phyloP scores from a whole-genome alignment of 192 early-diverging fungal species.

The Phlyctochytrium arcticum region DNA sequence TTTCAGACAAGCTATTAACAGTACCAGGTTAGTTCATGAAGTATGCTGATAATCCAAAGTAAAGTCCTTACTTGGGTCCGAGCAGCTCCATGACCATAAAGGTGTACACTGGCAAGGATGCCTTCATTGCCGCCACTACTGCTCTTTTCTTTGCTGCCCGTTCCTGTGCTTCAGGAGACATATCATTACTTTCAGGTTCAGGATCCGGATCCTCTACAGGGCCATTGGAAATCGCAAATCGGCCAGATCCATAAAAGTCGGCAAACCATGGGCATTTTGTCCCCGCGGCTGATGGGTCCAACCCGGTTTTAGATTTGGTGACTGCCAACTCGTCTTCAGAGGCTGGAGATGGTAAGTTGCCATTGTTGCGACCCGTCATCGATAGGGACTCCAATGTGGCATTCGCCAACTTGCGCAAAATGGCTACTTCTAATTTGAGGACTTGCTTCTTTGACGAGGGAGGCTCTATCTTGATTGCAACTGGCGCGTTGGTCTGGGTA shows the following conservation, averaged over 20 bases:
- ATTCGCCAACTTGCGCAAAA: conserved; percentile 2
- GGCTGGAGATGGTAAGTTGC: too few species aligned
- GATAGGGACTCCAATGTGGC: neutral
- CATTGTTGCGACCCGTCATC: too few species aligned
- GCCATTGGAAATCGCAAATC: neutral
- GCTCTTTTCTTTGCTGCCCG: too few species aligned
- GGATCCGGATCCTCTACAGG: too few species aligned
- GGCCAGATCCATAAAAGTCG: neutral
- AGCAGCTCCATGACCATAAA: conserved; percentile 57
- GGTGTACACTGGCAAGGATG: conserved; percentile 30
- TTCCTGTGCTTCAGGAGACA: neutral
- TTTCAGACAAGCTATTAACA: conserved; percentile 43
- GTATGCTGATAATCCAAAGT: conserved; percentile 3
- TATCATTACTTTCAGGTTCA: neutral
- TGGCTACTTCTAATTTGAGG: conserved; percentile 47
- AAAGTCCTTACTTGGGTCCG: conserved; percentile 43
- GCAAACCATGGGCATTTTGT: conserved; percentile 9
- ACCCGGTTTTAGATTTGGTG: too few species aligned
- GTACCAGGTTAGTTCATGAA: neutral
- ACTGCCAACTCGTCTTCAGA: too few species aligned
- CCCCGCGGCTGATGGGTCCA: too few species aligned
- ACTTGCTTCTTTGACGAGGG: conserved; percentile 44
- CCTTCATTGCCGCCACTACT: too few species aligned
- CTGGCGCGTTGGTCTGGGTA: conserved; percentile 17
- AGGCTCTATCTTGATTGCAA: conserved; percentile 56